Evolutionary conservation across 352 stramenopile genomes (phyloP).

Genomic region (Elongisporangium anandrum): DNA sequence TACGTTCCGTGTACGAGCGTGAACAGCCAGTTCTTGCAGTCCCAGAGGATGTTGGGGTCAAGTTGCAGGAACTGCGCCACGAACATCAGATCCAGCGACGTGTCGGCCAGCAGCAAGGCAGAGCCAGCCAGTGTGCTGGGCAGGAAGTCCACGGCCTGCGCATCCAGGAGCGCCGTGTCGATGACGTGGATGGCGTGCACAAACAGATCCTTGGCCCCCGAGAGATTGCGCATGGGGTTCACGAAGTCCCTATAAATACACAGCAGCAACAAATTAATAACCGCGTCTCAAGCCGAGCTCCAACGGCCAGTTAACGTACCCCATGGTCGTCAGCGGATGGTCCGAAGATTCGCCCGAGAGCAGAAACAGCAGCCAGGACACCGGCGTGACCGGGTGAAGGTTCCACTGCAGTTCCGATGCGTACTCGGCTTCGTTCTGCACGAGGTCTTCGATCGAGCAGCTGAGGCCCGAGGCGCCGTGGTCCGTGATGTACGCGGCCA

Average conservation of each 20-base stretch:
- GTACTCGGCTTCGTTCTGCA: slow-evolving; percentile 55
- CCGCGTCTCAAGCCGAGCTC: background rate
- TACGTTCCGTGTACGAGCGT: slow-evolving; percentile 46
- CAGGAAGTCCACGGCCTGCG: slow-evolving; percentile 72
- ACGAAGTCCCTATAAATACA: slow-evolving; percentile 46
- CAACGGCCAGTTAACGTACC: slow-evolving; percentile 14
- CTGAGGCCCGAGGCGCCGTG: slow-evolving; percentile 24
- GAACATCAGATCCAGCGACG: slow-evolving; percentile 66
- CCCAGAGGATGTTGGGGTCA: slow-evolving; percentile 71
- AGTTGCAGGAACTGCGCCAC: slow-evolving; percentile 81
- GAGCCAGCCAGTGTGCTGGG: slow-evolving; percentile 72
- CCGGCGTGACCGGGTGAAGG: slow-evolving; percentile 66
- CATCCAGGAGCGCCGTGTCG: slow-evolving; percentile 71
- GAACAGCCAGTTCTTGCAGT: slow-evolving; percentile 80
- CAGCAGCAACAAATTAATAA: slow-evolving; percentile 3
- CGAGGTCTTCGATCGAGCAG: slow-evolving; percentile 45
- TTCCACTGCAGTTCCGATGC: slow-evolving; percentile 79
- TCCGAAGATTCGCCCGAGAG: slow-evolving; percentile 61
- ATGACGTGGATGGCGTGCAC: slow-evolving; percentile 61
- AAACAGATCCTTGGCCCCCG: slow-evolving; percentile 72
- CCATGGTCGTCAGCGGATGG: slow-evolving; percentile 66
- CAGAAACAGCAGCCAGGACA: slow-evolving; percentile 77
- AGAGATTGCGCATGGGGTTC: slow-evolving; percentile 48
- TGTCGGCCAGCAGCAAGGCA: slow-evolving; percentile 64
- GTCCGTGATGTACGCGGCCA: slow-evolving; percentile 57